Conservation (phyloP, 441 rosid genomes). For the Hypseocharis bilobata region DNA sequence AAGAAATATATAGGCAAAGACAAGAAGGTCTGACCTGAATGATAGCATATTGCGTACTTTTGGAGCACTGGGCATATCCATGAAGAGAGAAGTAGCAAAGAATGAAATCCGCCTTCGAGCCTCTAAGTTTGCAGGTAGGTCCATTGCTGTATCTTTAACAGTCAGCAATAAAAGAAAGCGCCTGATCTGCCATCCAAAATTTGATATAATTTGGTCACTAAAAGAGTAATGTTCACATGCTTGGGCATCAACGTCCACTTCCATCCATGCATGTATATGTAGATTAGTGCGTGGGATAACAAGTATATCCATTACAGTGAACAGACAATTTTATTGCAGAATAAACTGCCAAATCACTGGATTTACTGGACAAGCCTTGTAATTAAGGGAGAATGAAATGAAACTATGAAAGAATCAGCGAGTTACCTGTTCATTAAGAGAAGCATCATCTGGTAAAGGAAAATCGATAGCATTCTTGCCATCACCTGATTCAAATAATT, state of each 20-base stretch:
- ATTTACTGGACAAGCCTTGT: slow-evolving; percentile 1
- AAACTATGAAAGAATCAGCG: background rate
- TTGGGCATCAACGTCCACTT: background rate
- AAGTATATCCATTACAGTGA: background rate
- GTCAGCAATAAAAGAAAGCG: slow-evolving; percentile 71
- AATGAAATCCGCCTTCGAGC: slow-evolving; percentile 84
- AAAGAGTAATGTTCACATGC: background rate
- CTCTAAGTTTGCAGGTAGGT: slow-evolving; percentile 76
- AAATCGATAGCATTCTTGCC: slow-evolving; percentile 52
- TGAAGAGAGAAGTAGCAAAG: slow-evolving; percentile 94
- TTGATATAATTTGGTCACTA: slow-evolving; percentile 22
- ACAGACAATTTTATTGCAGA: slow-evolving; percentile 1
- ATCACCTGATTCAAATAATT: slow-evolving; percentile 57
- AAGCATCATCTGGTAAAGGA: slow-evolving; percentile 66
- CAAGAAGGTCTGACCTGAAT: slow-evolving; percentile 57
- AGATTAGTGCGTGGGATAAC: background rate
- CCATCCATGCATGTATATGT: background rate
- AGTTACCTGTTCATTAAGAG: slow-evolving; percentile 52
- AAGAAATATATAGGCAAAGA: slow-evolving; percentile 18
- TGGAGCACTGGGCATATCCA: slow-evolving; percentile 85
- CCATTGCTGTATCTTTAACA: slow-evolving; percentile 79
- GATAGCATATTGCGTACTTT: slow-evolving; percentile 83
- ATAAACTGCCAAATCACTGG: background rate
- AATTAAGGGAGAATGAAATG: background rate
- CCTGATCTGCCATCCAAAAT: slow-evolving; percentile 51